A percentile compares a stretch with the other conserved stretches of the same genome.
phyloP scores from a whole-genome alignment of 2,329 filamentous ascomycete genomes.

The Coniochaeta prunicola region DNA sequence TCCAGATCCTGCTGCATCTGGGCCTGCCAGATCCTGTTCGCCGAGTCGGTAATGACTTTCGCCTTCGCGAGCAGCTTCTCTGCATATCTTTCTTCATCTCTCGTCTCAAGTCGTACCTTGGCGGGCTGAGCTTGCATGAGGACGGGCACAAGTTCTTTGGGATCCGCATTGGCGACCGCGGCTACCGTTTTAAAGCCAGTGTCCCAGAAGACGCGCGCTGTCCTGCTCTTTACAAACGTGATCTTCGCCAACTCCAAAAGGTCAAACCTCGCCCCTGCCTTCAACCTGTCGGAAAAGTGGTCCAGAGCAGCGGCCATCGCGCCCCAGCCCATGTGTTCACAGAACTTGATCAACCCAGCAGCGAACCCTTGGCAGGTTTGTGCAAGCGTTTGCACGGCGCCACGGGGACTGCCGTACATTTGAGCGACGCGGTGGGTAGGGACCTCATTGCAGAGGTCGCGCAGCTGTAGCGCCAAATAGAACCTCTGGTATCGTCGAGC shows the following conservation, averaged over 20 bases:
- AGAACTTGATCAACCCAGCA: slow-evolving; percentile 73
- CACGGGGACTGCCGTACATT: slow-evolving; percentile 65
- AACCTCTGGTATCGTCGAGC: slow-evolving; percentile 63
- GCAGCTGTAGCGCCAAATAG: slow-evolving; percentile 69
- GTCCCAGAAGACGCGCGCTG: slow-evolving; percentile 67
- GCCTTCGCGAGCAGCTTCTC: slow-evolving; percentile 62
- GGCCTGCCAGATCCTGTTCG: slow-evolving; percentile 59
- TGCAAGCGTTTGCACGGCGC: slow-evolving; percentile 63
- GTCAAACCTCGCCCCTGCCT: slow-evolving; percentile 64
- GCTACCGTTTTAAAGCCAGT: slow-evolving; percentile 66
- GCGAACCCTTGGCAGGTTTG: slow-evolving; percentile 74
- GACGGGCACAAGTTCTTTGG: slow-evolving; percentile 61
- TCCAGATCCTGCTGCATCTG: slow-evolving; percentile 44
- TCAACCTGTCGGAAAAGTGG: slow-evolving; percentile 67
- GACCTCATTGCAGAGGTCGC: slow-evolving; percentile 70
- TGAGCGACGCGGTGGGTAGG: slow-evolving; percentile 62
- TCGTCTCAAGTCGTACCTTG: slow-evolving; percentile 48
- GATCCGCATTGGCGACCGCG: slow-evolving; percentile 60
- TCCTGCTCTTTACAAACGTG: slow-evolving; percentile 70
- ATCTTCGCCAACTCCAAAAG: slow-evolving; percentile 64
- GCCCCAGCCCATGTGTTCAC: slow-evolving; percentile 68
- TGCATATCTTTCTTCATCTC: slow-evolving; percentile 52
- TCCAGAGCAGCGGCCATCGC: slow-evolving; percentile 65
- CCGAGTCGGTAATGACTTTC: slow-evolving; percentile 59
- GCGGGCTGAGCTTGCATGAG: slow-evolving; percentile 66